Base-by-base conservation (phyloP, 1,139 yeast species). In the Lodderomyces elongisporus region DNA sequence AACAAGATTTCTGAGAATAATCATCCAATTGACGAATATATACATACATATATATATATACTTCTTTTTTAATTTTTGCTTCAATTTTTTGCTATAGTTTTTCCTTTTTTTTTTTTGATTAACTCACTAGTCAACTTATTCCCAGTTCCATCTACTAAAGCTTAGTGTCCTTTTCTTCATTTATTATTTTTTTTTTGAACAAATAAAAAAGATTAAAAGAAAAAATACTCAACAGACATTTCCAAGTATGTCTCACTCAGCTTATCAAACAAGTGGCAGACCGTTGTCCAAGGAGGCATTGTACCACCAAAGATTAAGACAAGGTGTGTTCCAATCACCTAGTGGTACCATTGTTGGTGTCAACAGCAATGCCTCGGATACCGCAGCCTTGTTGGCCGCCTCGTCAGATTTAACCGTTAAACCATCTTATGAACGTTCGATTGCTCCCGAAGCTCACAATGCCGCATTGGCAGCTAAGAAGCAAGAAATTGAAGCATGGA, bases 311-410 rank as follows among this genome's bases (percentile, higher is more conserved):
- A 81, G 81, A 49, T 60, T 81, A 52, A 83, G 75, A 49, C 82
- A 80, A 49, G 95, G 95, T 26, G 68, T 79, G 33, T 85, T 70
- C 58, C 71, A 74, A 44, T 68, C 77, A 36, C 96, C 96, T 2
- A 79, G 85, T 9, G 68, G 66, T 33, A 76, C 79, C 4, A 60
- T 73, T 12, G 71, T 84, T 3, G 96, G 96, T 10, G 91, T 85
- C 36, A 72, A 71, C 47, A 66, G 75, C 38, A 65, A 66, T 33
- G 88, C 88, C 21, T 75, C 85, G 9, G 88, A 80, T 52, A 75
- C 84, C 3, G 93, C 93, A 30, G 91, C 91, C 0, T 62, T 79
- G 35, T 62, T 79, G 43, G 93, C 93, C 2, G 76, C 84, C 4
- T 71, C 79, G 5, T 61, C 83, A 9, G 84, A 78, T 54, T 64